Base-by-base conservation (phyloP, 257 asterid species). In the Penstemon davidsonii region DNA sequence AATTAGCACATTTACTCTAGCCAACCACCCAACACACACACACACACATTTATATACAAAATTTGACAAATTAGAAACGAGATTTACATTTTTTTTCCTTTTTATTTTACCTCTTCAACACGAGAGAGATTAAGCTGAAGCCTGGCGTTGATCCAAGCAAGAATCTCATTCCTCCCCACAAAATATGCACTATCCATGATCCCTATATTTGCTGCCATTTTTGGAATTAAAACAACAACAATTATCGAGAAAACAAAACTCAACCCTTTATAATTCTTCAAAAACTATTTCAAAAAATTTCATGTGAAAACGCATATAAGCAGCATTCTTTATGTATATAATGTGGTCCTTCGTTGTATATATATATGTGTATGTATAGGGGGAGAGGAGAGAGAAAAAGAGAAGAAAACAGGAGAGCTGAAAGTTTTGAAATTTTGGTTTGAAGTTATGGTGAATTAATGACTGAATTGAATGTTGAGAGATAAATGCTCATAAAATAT, bases 121-220 rank as follows among this genome's bases (percentile, higher is more conserved):
- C 91, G 90, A 64, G 88, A 68, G 72, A 91, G 97, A 80, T 79
- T 82, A 47, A 91, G 91, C 63, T 85, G 95, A 74, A 91, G 90
- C 84, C 88, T 81, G 54, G 79, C 92, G 78, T 88, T 91, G 72
- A 91, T 82, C 97, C 97, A 88, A 4, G 87, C 70, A 55, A 90
- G 89, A 74, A 91, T 87, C 81, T 91, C 97, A 74, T 88, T 88
- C 76, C 97, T 82, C n/a, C 97, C 97, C 47, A 91, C 97, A 62
- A 91, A 91, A 75, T 91, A 91, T 5, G 96, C 97, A 44, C 96
- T 80, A 58, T 91, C 97, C 97, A 91, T 91, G 60, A 91, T 88
- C 76, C 97, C 97, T 33, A 91, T 91, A 73, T 81, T 88, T 54
- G 91, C 37, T 36, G 96, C 96, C 97, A 90, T 90, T 61, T n/a